Evolutionary conservation across 1,139 yeast species (phyloP).

Genomic region (Candida pseudoviswanathii): DNA sequence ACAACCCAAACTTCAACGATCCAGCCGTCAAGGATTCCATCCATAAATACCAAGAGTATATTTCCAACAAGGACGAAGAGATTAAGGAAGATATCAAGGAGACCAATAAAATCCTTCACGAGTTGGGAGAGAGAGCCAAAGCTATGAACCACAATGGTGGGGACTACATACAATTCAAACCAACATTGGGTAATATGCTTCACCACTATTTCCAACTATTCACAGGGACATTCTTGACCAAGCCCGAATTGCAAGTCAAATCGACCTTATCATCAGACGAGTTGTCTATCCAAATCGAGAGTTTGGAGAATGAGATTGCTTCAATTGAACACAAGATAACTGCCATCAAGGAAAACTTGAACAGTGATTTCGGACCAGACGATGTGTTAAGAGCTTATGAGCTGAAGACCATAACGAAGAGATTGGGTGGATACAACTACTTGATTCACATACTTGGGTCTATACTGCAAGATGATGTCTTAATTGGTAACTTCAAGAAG

Average conservation of each 20-base stretch:
- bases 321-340: conserved; percentile 21
- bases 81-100: conserved; percentile 13
- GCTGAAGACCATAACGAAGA: conserved; percentile 48
- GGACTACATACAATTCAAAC: conserved; percentile 13
- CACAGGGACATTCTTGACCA: conserved; percentile 13
- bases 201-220: conserved; percentile 24
- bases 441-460: conserved; percentile 60
- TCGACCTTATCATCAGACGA: conserved; percentile 13
- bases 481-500: conserved; percentile 56
- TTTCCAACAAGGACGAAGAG: conserved; percentile 37
- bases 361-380: conserved; percentile 55
- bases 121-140: conserved; percentile 18
- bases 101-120: conserved; percentile 14
- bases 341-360: conserved; percentile 21
- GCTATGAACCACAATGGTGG: conserved; percentile 8
- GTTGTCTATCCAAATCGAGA: conserved; percentile 12
- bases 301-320: conserved; percentile 21
- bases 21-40: conserved; percentile 81
- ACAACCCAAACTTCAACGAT: conserved; percentile 91
- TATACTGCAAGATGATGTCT: conserved; percentile 60
- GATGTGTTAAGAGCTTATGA: conserved; percentile 65
- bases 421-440: conserved; percentile 72
- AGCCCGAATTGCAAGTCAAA: conserved; percentile 9
- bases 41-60: conserved; percentile 57
- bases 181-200: conserved; percentile 27